phyloP scores from a whole-genome alignment of 441 rosid species.

The Gossypium trilobum region DNA sequence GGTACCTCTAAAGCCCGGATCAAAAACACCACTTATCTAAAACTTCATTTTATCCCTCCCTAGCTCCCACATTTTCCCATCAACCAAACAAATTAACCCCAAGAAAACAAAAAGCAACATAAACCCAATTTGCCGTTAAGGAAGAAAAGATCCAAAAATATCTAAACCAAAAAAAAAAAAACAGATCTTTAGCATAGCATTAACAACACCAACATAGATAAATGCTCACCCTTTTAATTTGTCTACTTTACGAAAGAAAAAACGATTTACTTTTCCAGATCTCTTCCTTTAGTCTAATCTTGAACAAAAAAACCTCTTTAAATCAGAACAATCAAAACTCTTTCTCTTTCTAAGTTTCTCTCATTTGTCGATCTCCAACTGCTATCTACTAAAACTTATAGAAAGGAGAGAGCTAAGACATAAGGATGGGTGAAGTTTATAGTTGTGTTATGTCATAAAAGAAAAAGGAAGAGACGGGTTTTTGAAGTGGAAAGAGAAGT shows the following conservation, averaged over 20 bases:
- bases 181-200: conserved; percentile 8
- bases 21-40: not conserved
- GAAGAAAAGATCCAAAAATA: conserved; percentile 20
- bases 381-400: conserved; percentile 6
- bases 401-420: not conserved
- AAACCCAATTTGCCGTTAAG: conserved; percentile 1
- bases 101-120: not conserved
- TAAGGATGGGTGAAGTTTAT: not conserved
- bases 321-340: conserved; percentile 14
- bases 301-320: not conserved
- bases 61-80: conserved; percentile 3
- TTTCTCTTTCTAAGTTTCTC: not conserved
- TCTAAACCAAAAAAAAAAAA: not conserved
- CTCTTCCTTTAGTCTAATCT: conserved; percentile 11
- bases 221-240: conserved; percentile 14
- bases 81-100: conserved; percentile 4
- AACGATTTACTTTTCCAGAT: conserved; percentile 2
- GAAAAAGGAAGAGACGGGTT: not conserved
- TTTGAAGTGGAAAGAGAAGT: conserved; percentile 6
- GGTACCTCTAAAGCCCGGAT: not conserved
- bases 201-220: not conserved
- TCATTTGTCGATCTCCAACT: conserved; percentile 15
- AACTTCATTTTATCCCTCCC: not conserved
- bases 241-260: not conserved
- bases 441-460: not conserved